Percentiles rank a stretch among this genome's conserved stretches.
Conservation (phyloP, 495 filamentous ascomycete species). For the Bacidia gigantensis region DNA sequence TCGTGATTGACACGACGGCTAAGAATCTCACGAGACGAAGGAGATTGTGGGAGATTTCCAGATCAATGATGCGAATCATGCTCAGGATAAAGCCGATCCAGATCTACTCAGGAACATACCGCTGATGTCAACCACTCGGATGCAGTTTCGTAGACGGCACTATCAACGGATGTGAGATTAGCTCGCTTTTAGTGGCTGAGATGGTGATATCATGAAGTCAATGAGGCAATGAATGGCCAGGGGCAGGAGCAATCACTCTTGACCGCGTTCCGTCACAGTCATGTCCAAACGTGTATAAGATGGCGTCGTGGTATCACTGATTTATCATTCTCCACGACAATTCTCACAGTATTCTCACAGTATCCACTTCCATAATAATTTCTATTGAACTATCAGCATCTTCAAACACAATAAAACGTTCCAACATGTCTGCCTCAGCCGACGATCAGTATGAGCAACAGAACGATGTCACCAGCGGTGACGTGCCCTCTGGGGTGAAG, state of each 20-base stretch:
- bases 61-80: neutral
- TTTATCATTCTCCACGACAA: too few relatives aligned
- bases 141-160: neutral
- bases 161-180: neutral
- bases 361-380: neutral
- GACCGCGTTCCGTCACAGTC: too few relatives aligned
- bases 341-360: too few relatives aligned
- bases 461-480: slow-evolving; percentile 15
- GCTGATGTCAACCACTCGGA: neutral
- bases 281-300: too few relatives aligned
- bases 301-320: too few relatives aligned
- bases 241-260: too few relatives aligned
- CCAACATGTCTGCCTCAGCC: slow-evolving; percentile 6
- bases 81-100: neutral
- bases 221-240: neutral
- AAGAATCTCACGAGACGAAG: too few relatives aligned
- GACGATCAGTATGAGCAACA: slow-evolving; percentile 20
- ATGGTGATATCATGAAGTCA: neutral
- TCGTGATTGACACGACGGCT: too few relatives aligned
- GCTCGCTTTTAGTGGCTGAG: neutral
- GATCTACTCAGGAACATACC: neutral
- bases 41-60: neutral
- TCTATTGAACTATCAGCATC: neutral
- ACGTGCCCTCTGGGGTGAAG: slow-evolving; percentile 14
- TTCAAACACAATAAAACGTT: too few relatives aligned